Evolutionary conservation across 495 filamentous ascomycete species (phyloP).

Genomic region (Antarctomyces pellizariae): DNA sequence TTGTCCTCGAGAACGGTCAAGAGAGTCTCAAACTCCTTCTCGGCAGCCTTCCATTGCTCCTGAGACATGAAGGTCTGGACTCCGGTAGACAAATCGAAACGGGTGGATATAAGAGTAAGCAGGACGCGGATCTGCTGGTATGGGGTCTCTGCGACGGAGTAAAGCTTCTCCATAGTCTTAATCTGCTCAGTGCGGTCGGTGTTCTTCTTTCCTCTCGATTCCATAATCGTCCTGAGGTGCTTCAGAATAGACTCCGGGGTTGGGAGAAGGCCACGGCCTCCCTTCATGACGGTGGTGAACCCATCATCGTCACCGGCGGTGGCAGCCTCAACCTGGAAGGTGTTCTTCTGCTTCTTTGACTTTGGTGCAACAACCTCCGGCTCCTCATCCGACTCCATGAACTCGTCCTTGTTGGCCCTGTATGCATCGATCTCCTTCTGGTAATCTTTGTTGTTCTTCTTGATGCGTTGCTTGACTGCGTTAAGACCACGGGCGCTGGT

Average conservation of each 20-base stretch:
- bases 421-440: conserved; percentile 69
- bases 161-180: conserved; percentile 85
- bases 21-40: conserved; percentile 57
- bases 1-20: conserved; percentile 60
- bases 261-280: conserved; percentile 67
- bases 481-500: conserved; percentile 85
- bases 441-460: conserved; percentile 96
- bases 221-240: conserved; percentile 76
- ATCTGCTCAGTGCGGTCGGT: conserved; percentile 91
- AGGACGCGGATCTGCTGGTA: conserved; percentile 93
- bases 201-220: conserved; percentile 95
- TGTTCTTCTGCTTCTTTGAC: conserved; percentile 22
- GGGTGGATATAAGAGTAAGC: conserved; percentile 73
- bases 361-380: conserved; percentile 29
- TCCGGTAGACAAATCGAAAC: conserved; percentile 79
- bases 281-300: conserved; percentile 64
- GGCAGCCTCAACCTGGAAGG: conserved; percentile 16
- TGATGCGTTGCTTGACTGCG: conserved; percentile 86
- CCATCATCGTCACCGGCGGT: conserved; percentile 58
- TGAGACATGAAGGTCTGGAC: conserved; percentile 68
- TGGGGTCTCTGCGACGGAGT: conserved; percentile 64
- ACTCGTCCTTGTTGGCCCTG: conserved; percentile 58
- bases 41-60: conserved; percentile 91
- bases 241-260: conserved; percentile 97
- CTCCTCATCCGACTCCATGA: conserved; percentile 69